Percentiles rank a stretch among this genome's conserved stretches.
Conservation (phyloP, 768 basidiomycete genomes). For the Agaricus subrufescens region DNA sequence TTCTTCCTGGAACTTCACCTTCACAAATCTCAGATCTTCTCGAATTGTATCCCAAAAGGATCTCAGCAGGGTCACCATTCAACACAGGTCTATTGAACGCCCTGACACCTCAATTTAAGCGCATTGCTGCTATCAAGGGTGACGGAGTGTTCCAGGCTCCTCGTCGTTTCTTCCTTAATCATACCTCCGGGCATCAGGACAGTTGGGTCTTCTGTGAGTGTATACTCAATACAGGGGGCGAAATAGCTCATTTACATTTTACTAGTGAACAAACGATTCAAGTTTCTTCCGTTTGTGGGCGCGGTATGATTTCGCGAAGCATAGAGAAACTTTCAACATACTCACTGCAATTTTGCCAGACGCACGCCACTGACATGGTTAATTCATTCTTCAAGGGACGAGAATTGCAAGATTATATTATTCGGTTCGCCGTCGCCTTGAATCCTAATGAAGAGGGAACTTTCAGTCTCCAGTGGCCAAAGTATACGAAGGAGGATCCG, state of each 20-base stretch:
- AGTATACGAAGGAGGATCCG: constrained; percentile 26
- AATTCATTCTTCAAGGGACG: constrained; percentile 28
- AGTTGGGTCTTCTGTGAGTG: constrained; percentile 38
- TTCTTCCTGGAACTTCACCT: constrained; percentile 17
- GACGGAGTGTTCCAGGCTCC: constrained; percentile 49
- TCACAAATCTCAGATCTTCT: constrained; percentile 16
- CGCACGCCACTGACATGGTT: constrained; percentile 35
- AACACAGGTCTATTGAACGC: constrained; percentile 36
- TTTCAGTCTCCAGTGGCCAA: constrained; percentile 12
- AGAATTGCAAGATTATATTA: constrained; percentile 38
- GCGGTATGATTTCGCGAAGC: constrained; percentile 25
- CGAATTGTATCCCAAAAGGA: constrained; percentile 29
- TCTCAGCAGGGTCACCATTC: constrained; percentile 43
- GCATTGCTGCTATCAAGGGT: constrained; percentile 44
- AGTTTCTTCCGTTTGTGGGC: constrained; percentile 33
- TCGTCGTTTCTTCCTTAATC: constrained; percentile 41
- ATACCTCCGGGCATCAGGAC: constrained; percentile 32
- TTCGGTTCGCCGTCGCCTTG: constrained; percentile 36
- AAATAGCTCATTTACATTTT: too few species aligned
- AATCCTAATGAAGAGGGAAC: constrained; percentile 8
- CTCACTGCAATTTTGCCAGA: constrained; percentile 17
- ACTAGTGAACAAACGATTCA: constrained; percentile 38
- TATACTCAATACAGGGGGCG: background rate
- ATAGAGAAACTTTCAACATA: too few species aligned
- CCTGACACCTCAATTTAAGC: constrained; percentile 44